Conservation (phyloP, 345 rosid genomes). For the Boechera stricta region DNA sequence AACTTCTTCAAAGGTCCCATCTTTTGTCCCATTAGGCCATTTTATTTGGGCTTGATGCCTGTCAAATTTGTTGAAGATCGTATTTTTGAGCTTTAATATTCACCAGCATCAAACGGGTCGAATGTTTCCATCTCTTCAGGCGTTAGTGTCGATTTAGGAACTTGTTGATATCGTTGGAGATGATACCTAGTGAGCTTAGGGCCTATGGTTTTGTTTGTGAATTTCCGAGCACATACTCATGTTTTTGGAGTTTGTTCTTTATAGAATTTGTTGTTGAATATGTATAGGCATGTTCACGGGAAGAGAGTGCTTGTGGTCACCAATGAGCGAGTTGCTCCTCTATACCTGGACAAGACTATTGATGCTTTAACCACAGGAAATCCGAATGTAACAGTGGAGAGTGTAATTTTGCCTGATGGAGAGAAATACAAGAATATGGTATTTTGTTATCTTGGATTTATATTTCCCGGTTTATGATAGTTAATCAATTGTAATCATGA, state of each 20-base stretch:
- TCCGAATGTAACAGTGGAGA: constrained; percentile 82
- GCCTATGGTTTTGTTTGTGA: background rate
- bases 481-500: background rate
- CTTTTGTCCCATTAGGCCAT: background rate
- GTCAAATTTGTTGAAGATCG: background rate
- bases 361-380: constrained; percentile 81
- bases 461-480: background rate
- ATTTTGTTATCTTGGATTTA: constrained; percentile 14
- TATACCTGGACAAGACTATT: constrained; percentile 79
- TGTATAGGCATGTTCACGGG: constrained; percentile 85
- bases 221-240: background rate
- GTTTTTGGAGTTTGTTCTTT: background rate
- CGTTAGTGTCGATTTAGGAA: constrained; percentile 6
- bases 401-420: constrained; percentile 89
- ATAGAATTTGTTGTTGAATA: constrained; percentile 3
- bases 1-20: constrained; percentile 79
- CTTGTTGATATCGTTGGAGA: background rate
- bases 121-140: background rate
- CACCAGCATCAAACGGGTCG: background rate
- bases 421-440: constrained; percentile 94
- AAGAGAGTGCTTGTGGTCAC: constrained; percentile 96
- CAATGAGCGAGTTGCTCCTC: constrained; percentile 69
- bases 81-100: background rate
- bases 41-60: background rate
- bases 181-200: background rate